Evolutionary conservation across 1,284 basidiomycete genomes (phyloP).

Genomic region (Papiliotrema laurentii): DNA sequence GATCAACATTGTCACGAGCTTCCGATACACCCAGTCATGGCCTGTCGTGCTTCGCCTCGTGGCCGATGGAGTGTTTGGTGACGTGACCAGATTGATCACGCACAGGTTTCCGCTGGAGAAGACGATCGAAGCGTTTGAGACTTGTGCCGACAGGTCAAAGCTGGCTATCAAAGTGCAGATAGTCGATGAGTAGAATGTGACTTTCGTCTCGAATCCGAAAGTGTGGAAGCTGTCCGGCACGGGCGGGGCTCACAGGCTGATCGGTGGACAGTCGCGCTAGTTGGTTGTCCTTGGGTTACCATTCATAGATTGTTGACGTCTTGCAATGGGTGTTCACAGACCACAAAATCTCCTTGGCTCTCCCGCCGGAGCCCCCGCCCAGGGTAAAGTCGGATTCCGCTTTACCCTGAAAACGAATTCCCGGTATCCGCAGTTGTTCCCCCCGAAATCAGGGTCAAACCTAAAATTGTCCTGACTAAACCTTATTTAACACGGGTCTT

Average conservation of each 20-base stretch:
- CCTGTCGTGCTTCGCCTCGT: conserved; percentile 45
- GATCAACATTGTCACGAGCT: conserved; percentile 35
- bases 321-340: not conserved
- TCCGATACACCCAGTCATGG: conserved; percentile 44
- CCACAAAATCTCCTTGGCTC: too few species aligned
- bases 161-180: conserved; percentile 48
- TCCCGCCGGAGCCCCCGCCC: too few species aligned
- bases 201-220: not conserved
- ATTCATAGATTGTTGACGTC: not conserved
- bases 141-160: conserved; percentile 38
- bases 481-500: too few species aligned
- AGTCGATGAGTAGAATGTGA: not conserved
- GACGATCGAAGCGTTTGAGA: conserved; percentile 46
- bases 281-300: not conserved
- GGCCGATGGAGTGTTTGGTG: conserved; percentile 40
- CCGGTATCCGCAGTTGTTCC: too few species aligned
- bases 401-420: too few species aligned
- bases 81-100: conserved; percentile 46
- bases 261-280: not conserved
- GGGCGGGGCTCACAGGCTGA: not conserved
- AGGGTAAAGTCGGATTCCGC: too few species aligned
- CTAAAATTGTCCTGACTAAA: too few species aligned
- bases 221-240: not conserved
- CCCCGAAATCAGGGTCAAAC: too few species aligned
- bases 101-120: conserved; percentile 43